These are phyloP conservation scores for Exophiala sideris DNA, from an alignment of 2,329 filamentous ascomycete species.

Conservation along the genomic window DNA sequence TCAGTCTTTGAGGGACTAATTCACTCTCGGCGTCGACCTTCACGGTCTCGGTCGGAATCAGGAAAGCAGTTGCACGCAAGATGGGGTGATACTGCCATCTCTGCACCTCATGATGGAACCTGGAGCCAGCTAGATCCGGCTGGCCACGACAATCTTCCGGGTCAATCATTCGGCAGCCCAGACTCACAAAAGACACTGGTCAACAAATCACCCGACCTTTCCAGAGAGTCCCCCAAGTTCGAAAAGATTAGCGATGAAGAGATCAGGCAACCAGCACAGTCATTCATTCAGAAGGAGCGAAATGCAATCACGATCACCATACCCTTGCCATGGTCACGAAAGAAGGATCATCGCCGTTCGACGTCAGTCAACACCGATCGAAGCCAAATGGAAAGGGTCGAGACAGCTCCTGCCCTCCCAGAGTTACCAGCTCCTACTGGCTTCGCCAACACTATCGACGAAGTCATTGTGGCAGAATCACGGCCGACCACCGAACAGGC, in stretches of 20 bases:
- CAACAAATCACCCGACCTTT: constrained; percentile 16
- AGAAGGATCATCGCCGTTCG: constrained; percentile 18
- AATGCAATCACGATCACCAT: constrained; percentile 24
- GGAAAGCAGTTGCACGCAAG: constrained; percentile 34
- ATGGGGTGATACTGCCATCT: constrained; percentile 42
- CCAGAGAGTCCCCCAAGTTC: constrained; percentile 5
- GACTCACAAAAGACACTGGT: constrained; percentile 24
- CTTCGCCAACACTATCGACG: constrained; percentile 11
- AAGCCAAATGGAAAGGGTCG: not conserved
- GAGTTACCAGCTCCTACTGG: not conserved
- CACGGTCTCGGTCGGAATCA: constrained; percentile 19
- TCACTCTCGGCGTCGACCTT: constrained; percentile 13
- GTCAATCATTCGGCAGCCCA: constrained; percentile 20
- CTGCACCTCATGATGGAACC: constrained; percentile 40
- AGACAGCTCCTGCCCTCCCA: constrained; percentile 3
- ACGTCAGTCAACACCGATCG: constrained; percentile 8
- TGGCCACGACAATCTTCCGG: constrained; percentile 6
- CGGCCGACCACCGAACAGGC: constrained; percentile 4
- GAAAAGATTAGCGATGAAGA: constrained; percentile 2
- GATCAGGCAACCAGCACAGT: constrained; percentile 4
- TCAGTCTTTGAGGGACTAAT: constrained; percentile 19
- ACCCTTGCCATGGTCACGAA: constrained; percentile 22
- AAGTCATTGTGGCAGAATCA: constrained; percentile 18
- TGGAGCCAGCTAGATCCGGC: constrained; percentile 33
- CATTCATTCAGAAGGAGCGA: constrained; percentile 17